Evolutionary conservation across 2,329 filamentous ascomycete species (phyloP), one percentile per base, ranked within the genome.

Genomic region (Cercospora nicotianae): DNA sequence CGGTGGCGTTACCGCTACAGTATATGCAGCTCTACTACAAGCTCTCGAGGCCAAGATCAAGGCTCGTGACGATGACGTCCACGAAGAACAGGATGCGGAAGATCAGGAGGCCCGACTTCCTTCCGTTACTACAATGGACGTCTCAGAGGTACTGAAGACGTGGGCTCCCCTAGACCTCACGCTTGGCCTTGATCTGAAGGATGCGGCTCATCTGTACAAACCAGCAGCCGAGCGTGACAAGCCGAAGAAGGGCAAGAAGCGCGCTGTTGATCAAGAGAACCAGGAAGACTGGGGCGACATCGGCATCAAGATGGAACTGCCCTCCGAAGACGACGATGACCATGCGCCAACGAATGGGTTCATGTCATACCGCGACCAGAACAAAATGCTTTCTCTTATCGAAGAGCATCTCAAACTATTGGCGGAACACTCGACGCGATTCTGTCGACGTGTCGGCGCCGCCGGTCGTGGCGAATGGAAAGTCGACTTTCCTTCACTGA

Each of bases 401-500:
- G 87, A 91, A 64, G 87, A 90, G 68, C 92, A 95, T 77, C 85
- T 94, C n/a, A 80, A 89, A 3, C 80, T 94, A 1, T 84, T 96
- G 7, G 84, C 89, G 13, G 89, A 92, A 74, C 90, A 91, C 80
- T 85, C 87, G 69, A 83, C 87, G 79, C 81, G 84, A 0, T 94
- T 95, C 72, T 83, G 92, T 62, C 86, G 87, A 20, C 89, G 90
- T 76, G 88, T 88, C 72, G 89, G 90, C 26, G 83, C 81, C 39
- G 88, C 87, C 33, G 85, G 87, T 26, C 89, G 90, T 33, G 72
- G 71, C n/a, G 89, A 91, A 75, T 99, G 93, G 92, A 90, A 89
- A 0, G 87, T 98, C 5, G 90, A 97, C 75, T 96, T 95, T 76
- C 84, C 87, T n/a, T 84, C 86, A 8, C 83, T 98, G 3, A 85